Base-by-base conservation (phyloP, 495 filamentous ascomycete genomes). In the Elaphomyces granulatus region DNA sequence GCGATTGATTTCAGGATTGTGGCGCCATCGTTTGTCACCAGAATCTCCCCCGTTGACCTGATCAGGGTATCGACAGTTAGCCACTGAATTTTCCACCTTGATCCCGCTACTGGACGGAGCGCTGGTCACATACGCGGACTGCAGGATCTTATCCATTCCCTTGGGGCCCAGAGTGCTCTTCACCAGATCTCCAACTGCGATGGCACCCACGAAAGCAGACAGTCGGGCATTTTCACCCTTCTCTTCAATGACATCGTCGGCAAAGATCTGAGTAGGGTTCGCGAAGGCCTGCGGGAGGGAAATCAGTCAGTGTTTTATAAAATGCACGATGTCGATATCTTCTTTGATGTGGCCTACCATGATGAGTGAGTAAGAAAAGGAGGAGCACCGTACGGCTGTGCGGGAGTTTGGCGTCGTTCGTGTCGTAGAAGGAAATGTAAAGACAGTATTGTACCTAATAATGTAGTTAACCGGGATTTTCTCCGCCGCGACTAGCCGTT, bases 61-160 rank as follows among this genome's bases (percentile, higher is more conserved):
- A 33, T n/a, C n/a, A n/a, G n/a, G n/a, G n/a, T 48, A 46, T 38
- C 21, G 16, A 32, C 41, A 26, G 36, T 38, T 17, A 50, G 44
- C 47, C 47, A 50, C 50, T 40, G 36, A 36, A 38, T 34, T 20
- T 16, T 19, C 12, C 19, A 8, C n/a, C 16, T 17, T 31, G n/a
- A n/a, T n/a, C n/a, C n/a, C n/a, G n/a, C n/a, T n/a, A n/a, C n/a
- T n/a, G n/a, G n/a, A n/a, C n/a, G n/a, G n/a, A n/a, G n/a, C n/a
- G n/a, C n/a, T n/a, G 12, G 9, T 18, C 44, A 70, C 75, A 32
- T 74, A 93, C 81, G 87, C 92, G 64, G 87, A 95, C 58, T 96
- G 90, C 58, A 96, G 65, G 60, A 98, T 98, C 70, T 98, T 96
- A 67, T 98, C 92, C 92, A 96, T 96, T 50, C 90, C 90, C 68